Evolutionary conservation across 352 stramenopile genomes (phyloP).

Genomic region (Phytophthora colocasiae): DNA sequence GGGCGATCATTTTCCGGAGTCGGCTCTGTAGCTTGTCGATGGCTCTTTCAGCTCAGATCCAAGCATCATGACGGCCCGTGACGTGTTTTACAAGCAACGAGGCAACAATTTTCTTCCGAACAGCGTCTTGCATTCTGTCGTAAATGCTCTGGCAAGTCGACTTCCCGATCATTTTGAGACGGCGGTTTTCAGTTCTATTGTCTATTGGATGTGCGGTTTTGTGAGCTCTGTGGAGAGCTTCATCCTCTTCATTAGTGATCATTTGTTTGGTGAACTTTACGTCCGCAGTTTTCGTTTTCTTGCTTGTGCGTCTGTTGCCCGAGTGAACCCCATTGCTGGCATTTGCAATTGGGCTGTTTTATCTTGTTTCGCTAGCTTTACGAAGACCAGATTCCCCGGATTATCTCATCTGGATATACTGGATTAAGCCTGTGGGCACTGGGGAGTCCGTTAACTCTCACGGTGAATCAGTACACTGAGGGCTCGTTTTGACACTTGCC

Average conservation of each 20-base stretch:
- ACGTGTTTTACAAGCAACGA: conserved; percentile 33
- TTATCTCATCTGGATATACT: conserved; percentile 33
- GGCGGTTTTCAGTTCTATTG: conserved; percentile 15
- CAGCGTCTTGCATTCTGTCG: conserved; percentile 25
- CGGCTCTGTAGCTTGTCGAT: conserved; percentile 24
- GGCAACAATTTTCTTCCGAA: conserved; percentile 27
- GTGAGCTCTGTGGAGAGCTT: conserved; percentile 21
- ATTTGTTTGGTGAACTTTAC: conserved; percentile 22
- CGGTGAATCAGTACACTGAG: conserved; percentile 37
- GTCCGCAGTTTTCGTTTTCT: conserved; percentile 23
- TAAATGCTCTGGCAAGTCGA: conserved; percentile 18
- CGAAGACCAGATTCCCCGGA: conserved; percentile 29
- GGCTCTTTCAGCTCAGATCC: conserved; percentile 15
- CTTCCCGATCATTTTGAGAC: conserved; percentile 17
- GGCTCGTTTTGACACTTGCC: conserved; percentile 30
- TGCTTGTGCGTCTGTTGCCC: conserved; percentile 13
- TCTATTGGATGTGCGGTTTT: conserved; percentile 37
- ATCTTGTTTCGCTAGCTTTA: conserved; percentile 23
- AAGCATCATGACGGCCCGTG: conserved; percentile 17
- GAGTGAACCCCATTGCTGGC: conserved; percentile 12
- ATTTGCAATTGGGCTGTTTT: conserved; percentile 11
- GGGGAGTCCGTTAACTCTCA: conserved; percentile 27
- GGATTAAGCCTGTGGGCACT: conserved; percentile 23
- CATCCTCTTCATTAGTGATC: conserved; percentile 20
- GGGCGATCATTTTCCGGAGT: conserved; percentile 28